Base-by-base conservation (phyloP, 2,329 filamentous ascomycete genomes). In the Ilyonectria mors-panacis region DNA sequence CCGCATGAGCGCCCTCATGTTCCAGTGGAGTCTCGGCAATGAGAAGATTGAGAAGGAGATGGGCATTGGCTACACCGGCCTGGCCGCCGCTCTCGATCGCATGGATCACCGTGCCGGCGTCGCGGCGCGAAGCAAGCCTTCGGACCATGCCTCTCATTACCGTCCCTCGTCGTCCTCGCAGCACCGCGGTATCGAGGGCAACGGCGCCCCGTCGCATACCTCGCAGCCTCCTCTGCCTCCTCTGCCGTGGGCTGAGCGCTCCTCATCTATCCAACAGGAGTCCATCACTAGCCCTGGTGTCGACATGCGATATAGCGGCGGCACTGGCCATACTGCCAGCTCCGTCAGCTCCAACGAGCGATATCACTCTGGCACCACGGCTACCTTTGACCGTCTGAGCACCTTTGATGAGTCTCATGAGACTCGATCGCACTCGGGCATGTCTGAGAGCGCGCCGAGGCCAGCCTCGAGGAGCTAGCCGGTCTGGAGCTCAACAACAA, bases 61-160 rank as follows among this genome's bases (percentile, higher is more conserved):
- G 47, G 89, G 89, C 19, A 91, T 92, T 51, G 91, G 91, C 48
- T 93, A 91, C 74, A 90, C 89, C 1, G 89, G 89, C 5, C 84
- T 93, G 8, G 87, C 88, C 1, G 90, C 90, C 10, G 90, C 90
- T 3, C 84, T 93, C 12, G 88, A 91, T 50, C 76, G 75, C 39
- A 75, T 78, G 51, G 78, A 80, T 13, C 70, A 71, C 9, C 74
- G 75, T 8, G 67, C 73, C 37, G 73, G 70, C 26, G 50, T 75
- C 10, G 54, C 30, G 8, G 30, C 72, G 3, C 61, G 71, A 28
- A 59, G 72, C 35, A 73, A 72, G 67, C 63, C 67, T 0, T 66
- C 71, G 10, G 70, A 66, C 19, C 53, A 62, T 19, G 51, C 55
- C 28, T 77, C 75, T 15, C 68, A 72, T 17, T 76, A 77, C 55